Percentiles rank a stretch among this genome's conserved stretches.
Evolutionary conservation across 768 basidiomycete genomes (phyloP).

Genomic region (Xerocomus brunneocitrinus): DNA sequence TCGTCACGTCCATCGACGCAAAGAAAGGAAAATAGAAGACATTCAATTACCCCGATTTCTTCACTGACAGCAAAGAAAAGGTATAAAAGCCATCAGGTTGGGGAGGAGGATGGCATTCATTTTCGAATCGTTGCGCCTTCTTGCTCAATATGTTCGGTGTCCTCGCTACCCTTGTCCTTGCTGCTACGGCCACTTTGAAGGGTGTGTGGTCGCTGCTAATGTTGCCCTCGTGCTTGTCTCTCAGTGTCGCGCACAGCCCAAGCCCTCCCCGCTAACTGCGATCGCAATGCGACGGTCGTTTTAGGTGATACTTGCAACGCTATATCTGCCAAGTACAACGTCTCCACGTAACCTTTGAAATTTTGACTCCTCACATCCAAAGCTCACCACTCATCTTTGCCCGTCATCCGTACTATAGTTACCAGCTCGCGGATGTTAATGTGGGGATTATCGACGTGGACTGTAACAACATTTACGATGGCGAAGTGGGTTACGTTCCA

Average conservation of each 20-base stretch:
- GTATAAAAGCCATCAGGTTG: conserved; percentile 17
- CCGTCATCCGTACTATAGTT: conserved; percentile 17
- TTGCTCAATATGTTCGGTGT: conserved; percentile 17
- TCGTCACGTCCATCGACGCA: not conserved
- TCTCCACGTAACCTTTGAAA: conserved; percentile 50
- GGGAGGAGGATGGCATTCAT: not conserved
- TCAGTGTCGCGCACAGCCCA: conserved; percentile 38
- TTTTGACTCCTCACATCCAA: not conserved
- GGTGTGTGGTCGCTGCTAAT: conserved; percentile 8
- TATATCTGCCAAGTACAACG: conserved; percentile 58
- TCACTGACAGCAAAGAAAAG: not conserved
- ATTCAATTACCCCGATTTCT: not conserved
- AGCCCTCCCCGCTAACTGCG: conserved; percentile 43
- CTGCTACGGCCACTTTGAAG: conserved; percentile 9
- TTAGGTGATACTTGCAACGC: conserved; percentile 58
- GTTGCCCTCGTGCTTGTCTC: not conserved
- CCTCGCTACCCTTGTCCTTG: conserved; percentile 13
- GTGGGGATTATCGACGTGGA: not conserved
- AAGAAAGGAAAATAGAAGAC: not conserved
- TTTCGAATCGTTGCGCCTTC: not conserved
- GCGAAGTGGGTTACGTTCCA: conserved; percentile 34
- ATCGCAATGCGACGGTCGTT: conserved; percentile 56
- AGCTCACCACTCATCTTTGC: not conserved
- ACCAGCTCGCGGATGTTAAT: not conserved
- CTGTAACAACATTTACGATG: conserved; percentile 55